These are phyloP conservation scores for Jasminum sambac DNA, from an alignment of 257 asterid genomes.

Conservation along the genomic window DNA sequence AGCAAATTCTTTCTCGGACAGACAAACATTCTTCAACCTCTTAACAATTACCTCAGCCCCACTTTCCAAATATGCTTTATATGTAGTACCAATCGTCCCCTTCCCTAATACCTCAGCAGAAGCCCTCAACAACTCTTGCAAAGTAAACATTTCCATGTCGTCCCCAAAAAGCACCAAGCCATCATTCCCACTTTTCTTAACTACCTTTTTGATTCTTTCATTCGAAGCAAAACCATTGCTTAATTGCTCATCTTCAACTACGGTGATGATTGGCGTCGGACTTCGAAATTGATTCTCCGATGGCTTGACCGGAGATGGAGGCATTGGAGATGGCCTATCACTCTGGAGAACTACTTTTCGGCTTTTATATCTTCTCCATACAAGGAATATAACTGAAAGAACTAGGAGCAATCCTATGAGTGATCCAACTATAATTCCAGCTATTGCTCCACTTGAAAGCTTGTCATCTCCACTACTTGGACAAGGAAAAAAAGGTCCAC, in stretches of 20 bases:
- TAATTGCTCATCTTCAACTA: constrained; percentile 10
- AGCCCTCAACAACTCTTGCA: constrained; percentile 50
- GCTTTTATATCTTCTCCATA: constrained; percentile 31
- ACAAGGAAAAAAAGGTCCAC: constrained; percentile 41
- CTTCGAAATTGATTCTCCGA: constrained; percentile 13
- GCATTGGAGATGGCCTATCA: constrained; percentile 21
- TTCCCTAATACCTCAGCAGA: constrained; percentile 62
- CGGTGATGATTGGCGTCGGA: constrained; percentile 7
- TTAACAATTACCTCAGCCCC: constrained; percentile 59
- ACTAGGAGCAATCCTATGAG: constrained; percentile 24
- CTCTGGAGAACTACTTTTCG: constrained; percentile 20
- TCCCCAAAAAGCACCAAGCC: constrained; percentile 50
- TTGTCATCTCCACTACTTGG: constrained; percentile 18
- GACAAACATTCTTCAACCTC: constrained; percentile 50
- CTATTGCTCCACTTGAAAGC: constrained; percentile 55
- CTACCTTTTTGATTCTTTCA: background rate
- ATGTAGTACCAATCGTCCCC: constrained; percentile 60
- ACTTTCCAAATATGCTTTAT: constrained; percentile 53
- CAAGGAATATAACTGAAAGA: constrained; percentile 22
- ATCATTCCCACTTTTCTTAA: constrained; percentile 18
- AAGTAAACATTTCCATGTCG: constrained; percentile 26
- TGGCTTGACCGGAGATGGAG: constrained; percentile 27
- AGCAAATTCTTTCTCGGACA: constrained; percentile 44
- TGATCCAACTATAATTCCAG: constrained; percentile 59
- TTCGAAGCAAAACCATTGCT: constrained; percentile 8